Evolutionary conservation across 768 basidiomycete genomes (phyloP).

Genomic region (Lentinula boryana): DNA sequence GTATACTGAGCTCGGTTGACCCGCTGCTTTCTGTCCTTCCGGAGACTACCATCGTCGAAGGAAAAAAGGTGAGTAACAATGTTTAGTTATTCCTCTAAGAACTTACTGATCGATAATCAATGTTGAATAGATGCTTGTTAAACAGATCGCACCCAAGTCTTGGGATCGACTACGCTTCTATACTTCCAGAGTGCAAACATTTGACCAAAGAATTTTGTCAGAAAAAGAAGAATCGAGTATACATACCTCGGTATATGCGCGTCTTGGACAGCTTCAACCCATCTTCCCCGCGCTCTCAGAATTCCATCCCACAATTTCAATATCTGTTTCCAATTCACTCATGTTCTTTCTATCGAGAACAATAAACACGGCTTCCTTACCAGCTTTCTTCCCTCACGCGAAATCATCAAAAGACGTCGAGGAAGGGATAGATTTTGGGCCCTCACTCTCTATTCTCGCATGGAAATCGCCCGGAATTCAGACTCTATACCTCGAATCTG

Average conservation of each 20-base stretch:
- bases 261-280: background rate
- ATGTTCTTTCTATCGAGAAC: background rate
- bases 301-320: background rate
- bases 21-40: constrained; percentile 2
- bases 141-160: background rate
- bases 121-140: background rate
- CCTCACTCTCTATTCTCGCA: background rate
- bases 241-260: background rate
- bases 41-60: background rate
- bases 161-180: constrained; percentile 1
- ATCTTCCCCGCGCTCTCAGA: background rate
- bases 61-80: background rate
- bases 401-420: background rate
- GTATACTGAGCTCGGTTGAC: background rate
- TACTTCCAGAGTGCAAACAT: background rate
- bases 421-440: background rate
- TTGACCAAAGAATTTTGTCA: background rate
- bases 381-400: background rate
- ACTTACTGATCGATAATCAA: background rate
- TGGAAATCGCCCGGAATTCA: background rate
- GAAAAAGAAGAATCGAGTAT: background rate
- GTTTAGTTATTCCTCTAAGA: background rate
- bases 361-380: background rate
- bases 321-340: background rate
- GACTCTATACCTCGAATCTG: background rate